These are phyloP conservation scores for Phragmites australis DNA, from an alignment of 176 grass and related monocot species.

Conservation along the genomic window DNA sequence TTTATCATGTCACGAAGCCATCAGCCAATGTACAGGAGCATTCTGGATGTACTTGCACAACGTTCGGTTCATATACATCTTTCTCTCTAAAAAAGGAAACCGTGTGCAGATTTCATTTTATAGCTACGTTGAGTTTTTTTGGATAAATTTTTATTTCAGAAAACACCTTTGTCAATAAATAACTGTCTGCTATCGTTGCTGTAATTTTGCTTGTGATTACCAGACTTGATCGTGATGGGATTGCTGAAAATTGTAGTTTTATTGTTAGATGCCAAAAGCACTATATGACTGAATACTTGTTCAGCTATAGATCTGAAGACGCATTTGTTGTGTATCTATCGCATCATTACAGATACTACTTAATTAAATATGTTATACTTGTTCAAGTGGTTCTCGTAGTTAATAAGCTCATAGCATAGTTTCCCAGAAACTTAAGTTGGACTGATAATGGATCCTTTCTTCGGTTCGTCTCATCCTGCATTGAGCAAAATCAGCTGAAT, in stretches of 20 bases:
- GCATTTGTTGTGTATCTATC: neutral
- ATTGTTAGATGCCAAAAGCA: neutral
- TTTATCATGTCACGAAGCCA: neutral
- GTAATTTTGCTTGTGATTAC: constrained; percentile 15
- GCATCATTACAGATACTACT: neutral
- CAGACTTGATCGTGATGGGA: neutral
- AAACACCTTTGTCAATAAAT: neutral
- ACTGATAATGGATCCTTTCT: neutral
- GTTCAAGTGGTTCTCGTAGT: neutral
- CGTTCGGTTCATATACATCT: neutral
- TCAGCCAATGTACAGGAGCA: neutral
- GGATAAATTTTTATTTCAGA: neutral
- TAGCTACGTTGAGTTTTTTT: neutral
- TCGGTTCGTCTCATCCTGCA: neutral
- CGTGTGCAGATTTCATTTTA: neutral
- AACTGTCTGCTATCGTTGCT: neutral
- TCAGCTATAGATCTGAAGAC: neutral
- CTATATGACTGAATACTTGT: constrained; percentile 6
- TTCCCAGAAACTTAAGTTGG: constrained; percentile 5
- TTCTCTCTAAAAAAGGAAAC: neutral
- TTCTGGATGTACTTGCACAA: neutral
- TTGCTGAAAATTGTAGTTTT: neutral
- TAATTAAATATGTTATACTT: neutral
- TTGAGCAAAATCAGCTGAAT: neutral
- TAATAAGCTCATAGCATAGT: neutral